Conservation (phyloP, 2,329 filamentous ascomycete species). For the Calonectria crousiana region DNA sequence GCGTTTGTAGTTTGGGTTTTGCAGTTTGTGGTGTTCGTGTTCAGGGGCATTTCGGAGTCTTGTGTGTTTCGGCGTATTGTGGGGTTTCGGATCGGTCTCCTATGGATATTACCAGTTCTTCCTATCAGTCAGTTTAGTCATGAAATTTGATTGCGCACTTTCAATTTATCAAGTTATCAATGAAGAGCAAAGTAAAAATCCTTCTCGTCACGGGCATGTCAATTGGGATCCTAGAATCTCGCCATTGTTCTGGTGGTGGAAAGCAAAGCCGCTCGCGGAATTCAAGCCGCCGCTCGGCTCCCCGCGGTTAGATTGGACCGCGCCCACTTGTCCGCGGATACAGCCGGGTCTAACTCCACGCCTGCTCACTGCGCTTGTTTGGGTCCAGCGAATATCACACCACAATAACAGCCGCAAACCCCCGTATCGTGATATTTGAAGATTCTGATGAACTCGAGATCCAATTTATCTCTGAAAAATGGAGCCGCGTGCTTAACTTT, state of each 20-base stretch:
- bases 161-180: not conserved
- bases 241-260: not conserved
- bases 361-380: not conserved
- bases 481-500: not conserved
- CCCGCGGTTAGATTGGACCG: not conserved
- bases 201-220: not conserved
- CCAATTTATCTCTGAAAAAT: conserved; percentile 1
- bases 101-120: not conserved
- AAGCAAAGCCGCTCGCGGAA: conserved; percentile 16
- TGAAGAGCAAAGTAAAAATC: not conserved
- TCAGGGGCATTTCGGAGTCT: not conserved
- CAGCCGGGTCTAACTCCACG: not conserved
- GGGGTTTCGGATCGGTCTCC: not conserved
- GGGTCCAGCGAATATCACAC: not conserved
- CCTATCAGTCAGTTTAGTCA: conserved; percentile 5
- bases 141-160: not conserved
- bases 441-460: conserved; percentile 1
- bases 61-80: not conserved
- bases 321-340: conserved; percentile 15
- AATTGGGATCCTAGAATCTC: not conserved
- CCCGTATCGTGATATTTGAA: not conserved
- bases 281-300: conserved; percentile 13
- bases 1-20: not conserved
- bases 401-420: conserved; percentile 4
- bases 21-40: not conserved